Conservation (phyloP, 208 protist species). For the Acanthamoeba culbertsoni region DNA sequence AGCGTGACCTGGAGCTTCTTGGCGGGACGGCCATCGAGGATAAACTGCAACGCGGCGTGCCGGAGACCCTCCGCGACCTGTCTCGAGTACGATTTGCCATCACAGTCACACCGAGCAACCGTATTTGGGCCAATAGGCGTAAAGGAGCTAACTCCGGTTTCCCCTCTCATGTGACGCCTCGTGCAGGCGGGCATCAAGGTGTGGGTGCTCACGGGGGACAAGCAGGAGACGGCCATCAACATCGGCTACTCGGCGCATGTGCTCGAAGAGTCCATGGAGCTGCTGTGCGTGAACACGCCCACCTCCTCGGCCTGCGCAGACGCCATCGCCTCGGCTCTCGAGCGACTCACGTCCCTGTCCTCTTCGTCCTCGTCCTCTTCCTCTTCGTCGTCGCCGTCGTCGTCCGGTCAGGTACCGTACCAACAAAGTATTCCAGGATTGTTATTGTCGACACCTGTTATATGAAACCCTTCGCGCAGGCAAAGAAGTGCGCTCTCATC, state of each 20-base stretch:
- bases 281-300: neutral
- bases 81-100: neutral
- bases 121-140: too few species aligned
- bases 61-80: constrained; percentile 90
- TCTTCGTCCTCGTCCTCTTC: neutral
- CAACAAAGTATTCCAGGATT: too few species aligned
- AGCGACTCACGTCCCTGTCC: neutral
- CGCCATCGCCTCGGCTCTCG: neutral
- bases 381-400: neutral
- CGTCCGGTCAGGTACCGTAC: too few species aligned
- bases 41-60: constrained; percentile 93
- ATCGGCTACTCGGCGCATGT: constrained; percentile 67
- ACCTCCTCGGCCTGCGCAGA: neutral
- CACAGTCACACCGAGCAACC: neutral
- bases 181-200: constrained; percentile 86
- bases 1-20: constrained; percentile 87
- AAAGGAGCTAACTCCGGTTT: neutral
- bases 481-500: neutral
- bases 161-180: constrained; percentile 57
- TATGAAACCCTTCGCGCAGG: neutral
- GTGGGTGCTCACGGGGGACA: constrained; percentile 97
- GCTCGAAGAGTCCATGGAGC: neutral
- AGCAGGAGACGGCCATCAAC: constrained; percentile 87
- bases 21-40: constrained; percentile 93
- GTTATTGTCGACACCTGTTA: neutral